A percentile compares a stretch with the other conserved stretches of the same genome.
Evolutionary conservation across 164 flowering plant genomes (phyloP).

Genomic region (Vitis vinifera): DNA sequence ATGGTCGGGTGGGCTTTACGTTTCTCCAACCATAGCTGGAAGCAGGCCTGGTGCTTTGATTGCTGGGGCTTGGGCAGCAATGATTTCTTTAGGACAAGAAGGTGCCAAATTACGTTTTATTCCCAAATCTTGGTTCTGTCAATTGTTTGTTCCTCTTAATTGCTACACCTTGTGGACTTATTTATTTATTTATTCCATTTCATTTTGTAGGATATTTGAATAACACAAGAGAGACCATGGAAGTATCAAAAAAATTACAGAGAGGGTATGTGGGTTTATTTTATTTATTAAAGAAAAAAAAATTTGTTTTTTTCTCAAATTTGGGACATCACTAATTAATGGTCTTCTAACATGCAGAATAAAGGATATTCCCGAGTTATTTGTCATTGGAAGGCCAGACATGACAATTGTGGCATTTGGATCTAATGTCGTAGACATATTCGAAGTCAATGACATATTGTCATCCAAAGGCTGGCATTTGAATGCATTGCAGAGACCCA

Average conservation of each 20-base stretch:
- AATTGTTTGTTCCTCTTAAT: no score
- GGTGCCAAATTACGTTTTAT: conserved; percentile 36
- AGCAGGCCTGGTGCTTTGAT: conserved; percentile 93
- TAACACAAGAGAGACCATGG: conserved; percentile 76
- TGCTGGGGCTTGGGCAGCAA: conserved; percentile 99
- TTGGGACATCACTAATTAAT: background rate
- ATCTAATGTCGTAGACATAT: conserved; percentile 74
- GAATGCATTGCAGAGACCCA: conserved; percentile 93
- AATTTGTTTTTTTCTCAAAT: background rate
- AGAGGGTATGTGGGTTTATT: conserved; percentile 50
- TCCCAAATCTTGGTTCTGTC: no score
- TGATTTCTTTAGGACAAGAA: conserved; percentile 86
- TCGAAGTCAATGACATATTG: conserved; percentile 90
- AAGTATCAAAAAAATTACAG: conserved; percentile 74
- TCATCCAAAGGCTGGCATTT: conserved; percentile 95
- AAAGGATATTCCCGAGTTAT: conserved; percentile 73
- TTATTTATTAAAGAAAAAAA: background rate
- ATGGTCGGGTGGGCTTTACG: conserved; percentile 96
- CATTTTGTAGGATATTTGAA: conserved; percentile 69
- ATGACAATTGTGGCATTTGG: conserved; percentile 95
- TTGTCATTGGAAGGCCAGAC: conserved; percentile 84
- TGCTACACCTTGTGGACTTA: background rate
- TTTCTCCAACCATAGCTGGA: conserved; percentile 96
- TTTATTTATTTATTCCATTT: conserved; percentile 4
- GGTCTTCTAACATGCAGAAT: conserved; percentile 38